These are phyloP conservation scores for Globisporangium rhizosaccharum DNA, from an alignment of 352 stramenopile species.

Conservation along the genomic window DNA sequence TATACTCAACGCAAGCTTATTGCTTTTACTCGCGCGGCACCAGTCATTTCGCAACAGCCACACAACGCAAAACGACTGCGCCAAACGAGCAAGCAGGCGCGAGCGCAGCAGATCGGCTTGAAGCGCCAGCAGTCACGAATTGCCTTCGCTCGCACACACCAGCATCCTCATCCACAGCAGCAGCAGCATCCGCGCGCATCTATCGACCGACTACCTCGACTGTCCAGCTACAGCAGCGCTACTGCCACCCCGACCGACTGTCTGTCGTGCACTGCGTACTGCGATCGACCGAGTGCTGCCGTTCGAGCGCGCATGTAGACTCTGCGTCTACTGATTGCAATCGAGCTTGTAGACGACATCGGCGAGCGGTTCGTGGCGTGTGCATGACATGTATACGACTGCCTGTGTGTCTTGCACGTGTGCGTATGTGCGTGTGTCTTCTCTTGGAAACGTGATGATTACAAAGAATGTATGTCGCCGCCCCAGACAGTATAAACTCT, in stretches of 20 bases:
- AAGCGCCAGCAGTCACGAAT: constrained; percentile 9
- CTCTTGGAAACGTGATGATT: constrained; percentile 79
- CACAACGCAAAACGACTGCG: neutral
- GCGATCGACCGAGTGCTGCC: too few relatives aligned
- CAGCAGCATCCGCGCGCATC: neutral
- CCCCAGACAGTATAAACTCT: constrained; percentile 79
- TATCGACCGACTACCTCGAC: neutral
- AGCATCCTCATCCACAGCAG: neutral
- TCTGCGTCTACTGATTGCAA: too few relatives aligned
- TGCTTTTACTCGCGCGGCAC: too few relatives aligned
- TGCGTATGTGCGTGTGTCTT: constrained; percentile 13
- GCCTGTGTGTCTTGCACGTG: constrained; percentile 4
- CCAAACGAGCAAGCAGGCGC: neutral
- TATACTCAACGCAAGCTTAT: too few relatives aligned
- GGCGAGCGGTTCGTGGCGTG: neutral
- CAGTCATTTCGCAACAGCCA: too few relatives aligned
- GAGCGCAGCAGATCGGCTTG: neutral
- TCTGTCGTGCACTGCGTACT: neutral
- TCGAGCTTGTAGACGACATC: too few relatives aligned
- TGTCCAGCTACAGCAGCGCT: neutral
- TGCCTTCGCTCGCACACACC: constrained; percentile 2
- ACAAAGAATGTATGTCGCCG: constrained; percentile 83
- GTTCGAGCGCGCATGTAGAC: too few relatives aligned
- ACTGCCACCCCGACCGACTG: neutral
- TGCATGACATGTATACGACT: constrained; percentile 1